phyloP scores from a whole-genome alignment of 768 basidiomycete genomes.

The Daedalea quercina region DNA sequence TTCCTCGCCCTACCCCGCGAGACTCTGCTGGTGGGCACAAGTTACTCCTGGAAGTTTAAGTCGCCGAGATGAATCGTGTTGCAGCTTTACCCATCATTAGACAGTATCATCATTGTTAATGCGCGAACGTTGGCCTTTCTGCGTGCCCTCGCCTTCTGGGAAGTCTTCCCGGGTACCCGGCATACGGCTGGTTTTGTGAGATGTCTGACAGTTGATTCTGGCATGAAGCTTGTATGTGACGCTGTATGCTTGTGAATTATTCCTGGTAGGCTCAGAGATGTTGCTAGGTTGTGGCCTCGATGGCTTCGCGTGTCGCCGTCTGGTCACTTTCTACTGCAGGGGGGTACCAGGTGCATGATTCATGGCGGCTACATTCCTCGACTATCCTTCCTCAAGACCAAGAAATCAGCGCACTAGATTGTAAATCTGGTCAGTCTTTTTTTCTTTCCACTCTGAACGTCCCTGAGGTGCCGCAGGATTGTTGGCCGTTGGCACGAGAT shows the following conservation, averaged over 20 bases:
- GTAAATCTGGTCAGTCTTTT: slow-evolving; percentile 53
- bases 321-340: slow-evolving; percentile 67
- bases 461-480: slow-evolving; percentile 48
- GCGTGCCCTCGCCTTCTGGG: slow-evolving; percentile 72
- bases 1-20: slow-evolving; percentile 50
- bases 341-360: slow-evolving; percentile 34
- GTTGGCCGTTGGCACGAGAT: slow-evolving; percentile 60
- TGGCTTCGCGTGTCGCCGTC: slow-evolving; percentile 59
- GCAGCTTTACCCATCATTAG: slow-evolving; percentile 69
- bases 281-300: slow-evolving; percentile 65
- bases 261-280: not conserved
- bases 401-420: slow-evolving; percentile 57
- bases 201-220: slow-evolving; percentile 64
- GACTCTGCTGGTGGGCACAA: slow-evolving; percentile 51
- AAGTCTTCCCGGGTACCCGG: slow-evolving; percentile 64
- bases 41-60: not conserved
- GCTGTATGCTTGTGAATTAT: not conserved
- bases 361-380: slow-evolving; percentile 80
- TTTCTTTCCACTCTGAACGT: not conserved
- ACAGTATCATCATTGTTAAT: slow-evolving; percentile 65
- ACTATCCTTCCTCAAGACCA: slow-evolving; percentile 54
- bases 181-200: slow-evolving; percentile 41
- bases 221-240: slow-evolving; percentile 71
- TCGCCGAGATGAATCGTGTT: slow-evolving; percentile 4
- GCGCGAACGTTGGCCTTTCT: slow-evolving; percentile 58